Evolutionary conservation across 371 early-diverging fungal genomes (phyloP), one percentile per base, ranked within the genome.

Genomic region (Mortierella polycephala): DNA sequence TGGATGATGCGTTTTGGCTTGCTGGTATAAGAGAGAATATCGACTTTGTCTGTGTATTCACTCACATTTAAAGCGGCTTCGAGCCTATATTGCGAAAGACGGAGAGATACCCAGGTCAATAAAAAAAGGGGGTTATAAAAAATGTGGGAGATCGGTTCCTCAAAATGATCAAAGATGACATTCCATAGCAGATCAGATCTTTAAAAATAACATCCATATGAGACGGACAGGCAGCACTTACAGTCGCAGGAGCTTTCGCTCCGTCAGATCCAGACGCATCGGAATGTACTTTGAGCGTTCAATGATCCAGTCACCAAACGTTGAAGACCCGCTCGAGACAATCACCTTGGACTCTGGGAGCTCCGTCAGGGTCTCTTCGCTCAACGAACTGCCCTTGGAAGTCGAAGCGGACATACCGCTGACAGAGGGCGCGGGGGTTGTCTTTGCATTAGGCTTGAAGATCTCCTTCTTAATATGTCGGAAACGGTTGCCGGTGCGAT

Each of bases 221-320:
- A 44, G 37, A 67, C 18, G 37, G 47, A 54, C 39, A 76, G 71
- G 4, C 30, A 30, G 30, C 30, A 81, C 84, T 81, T 86, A 91
- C 83, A 98, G 85, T 59, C 98, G 88, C 60, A 98, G 82, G 53
- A 85, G 90, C 81, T 95, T 97, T 66, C 98, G 89, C 80, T 98
- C 99, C 49, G 90, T 85, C 53, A 92, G 68, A 40, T 92, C 90
- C 75, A 98, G 83, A 30, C 99, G 93, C 69, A 98, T 71, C 5
- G 99, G 99, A 69, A 98, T 97, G 77, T 86, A 96, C 82, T 95
- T 96, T 51, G 96, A 83, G 21, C 97, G 90, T 74, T 90, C 92
- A 54, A 85, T 83, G 82, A 95, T 93, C 90, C 93, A 94, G 57
- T 88, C 88, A 4, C 90, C 90, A 70, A 93, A 88, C 42, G 81